A percentile compares a stretch with the other conserved stretches of the same genome.
Conservation (phyloP, 2,329 filamentous ascomycete species). For the Sarocladium strictum region DNA sequence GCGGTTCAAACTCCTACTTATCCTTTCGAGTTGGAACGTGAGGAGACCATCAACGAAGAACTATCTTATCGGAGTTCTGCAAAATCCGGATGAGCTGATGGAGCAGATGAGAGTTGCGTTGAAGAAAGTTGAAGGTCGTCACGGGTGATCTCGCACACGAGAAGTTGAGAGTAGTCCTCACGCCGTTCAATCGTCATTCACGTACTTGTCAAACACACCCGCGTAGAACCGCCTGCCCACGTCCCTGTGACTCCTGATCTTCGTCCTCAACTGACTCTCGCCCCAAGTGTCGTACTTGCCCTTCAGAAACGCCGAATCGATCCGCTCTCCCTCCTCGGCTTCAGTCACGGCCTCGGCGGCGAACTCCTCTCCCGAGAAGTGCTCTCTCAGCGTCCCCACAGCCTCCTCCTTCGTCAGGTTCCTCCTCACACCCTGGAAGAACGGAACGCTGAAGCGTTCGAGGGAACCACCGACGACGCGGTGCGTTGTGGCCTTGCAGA, state of each 20-base stretch:
- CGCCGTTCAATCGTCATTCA: slow-evolving; percentile 27
- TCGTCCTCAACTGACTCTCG: slow-evolving; percentile 47
- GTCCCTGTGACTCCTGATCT: slow-evolving; percentile 44
- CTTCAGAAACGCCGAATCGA: slow-evolving; percentile 44
- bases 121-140: too few species aligned
- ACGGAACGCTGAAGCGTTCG: slow-evolving; percentile 37
- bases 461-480: slow-evolving; percentile 28
- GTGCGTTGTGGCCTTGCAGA: slow-evolving; percentile 47
- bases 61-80: too few species aligned
- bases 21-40: too few species aligned
- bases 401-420: slow-evolving; percentile 39
- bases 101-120: too few species aligned
- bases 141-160: too few species aligned
- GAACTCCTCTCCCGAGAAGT: slow-evolving; percentile 25
- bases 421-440: slow-evolving; percentile 44
- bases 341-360: slow-evolving; percentile 18
- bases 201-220: slow-evolving; percentile 41
- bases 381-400: slow-evolving; percentile 27
- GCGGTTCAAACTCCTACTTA: too few species aligned
- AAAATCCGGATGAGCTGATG: too few species aligned
- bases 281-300: slow-evolving; percentile 49
- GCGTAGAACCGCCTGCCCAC: slow-evolving; percentile 41
- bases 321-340: slow-evolving; percentile 27
- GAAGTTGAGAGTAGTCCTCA: too few species aligned
- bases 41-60: too few species aligned